Evolutionary conservation across 108 stramenopile genomes (phyloP), one percentile per base, ranked within the genome.

Genomic region (Halocafeteria seosinensis): DNA sequence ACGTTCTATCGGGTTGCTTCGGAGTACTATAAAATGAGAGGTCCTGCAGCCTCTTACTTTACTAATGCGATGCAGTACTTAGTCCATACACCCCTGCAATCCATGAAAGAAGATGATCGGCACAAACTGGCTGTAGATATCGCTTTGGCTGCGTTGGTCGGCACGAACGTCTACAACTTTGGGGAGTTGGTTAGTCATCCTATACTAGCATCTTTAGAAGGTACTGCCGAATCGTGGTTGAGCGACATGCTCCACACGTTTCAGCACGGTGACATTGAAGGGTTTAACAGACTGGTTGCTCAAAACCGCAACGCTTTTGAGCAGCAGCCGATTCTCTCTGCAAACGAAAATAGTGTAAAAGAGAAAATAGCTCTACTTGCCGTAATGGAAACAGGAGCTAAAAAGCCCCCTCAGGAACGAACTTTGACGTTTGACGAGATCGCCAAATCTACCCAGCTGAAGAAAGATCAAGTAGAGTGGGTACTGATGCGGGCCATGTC

Each of bases 351-450:
- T 37, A 80, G 87, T 38, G 80, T 95, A 51, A 77, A 88, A 71
- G 89, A 94, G 81, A 98, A 98, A 76, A 87, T 93, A 36, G 85
- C 86, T 9, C 77, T 98, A 5, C 67, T 98, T 69, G 86, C 87
- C 21, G 73, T 98, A 64, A 86, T 98, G 65, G 72, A 94, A 38
- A 74, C 92, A 81, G 78, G 92, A 36, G 95, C 95, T 73, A 83
- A 87, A 70, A 72, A 86, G 62, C 85, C 87, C n/a, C 72, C 88
- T 21, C 67, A 67, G 31, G 89, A 94, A 66, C 82, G 96, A 62
- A 86, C 77, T 21, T 66, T 98, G 58, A 62, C 74, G 9, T 95
- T 95, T 77, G 63, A 59, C 12, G 88, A 92, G 35, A 85, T 98
- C 60, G 88, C 94, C 2, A 71, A 72, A 6, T 64, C 81, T 36